Conservation (phyloP, 1,139 yeast species). For the Geotrichum reessii region DNA sequence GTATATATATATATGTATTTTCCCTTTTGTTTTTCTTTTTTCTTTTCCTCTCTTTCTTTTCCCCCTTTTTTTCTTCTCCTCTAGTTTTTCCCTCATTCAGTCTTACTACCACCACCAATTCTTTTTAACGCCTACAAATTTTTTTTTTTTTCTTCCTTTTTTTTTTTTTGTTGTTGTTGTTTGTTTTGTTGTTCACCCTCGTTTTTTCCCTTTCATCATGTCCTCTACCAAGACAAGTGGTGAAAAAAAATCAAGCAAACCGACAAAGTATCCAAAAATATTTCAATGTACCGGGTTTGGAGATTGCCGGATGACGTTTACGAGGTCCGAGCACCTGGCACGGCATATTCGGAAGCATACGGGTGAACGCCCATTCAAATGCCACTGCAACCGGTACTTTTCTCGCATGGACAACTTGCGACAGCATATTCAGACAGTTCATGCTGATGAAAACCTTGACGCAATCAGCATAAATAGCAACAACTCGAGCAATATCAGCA, state of each 20-base stretch:
- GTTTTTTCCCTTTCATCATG: neutral
- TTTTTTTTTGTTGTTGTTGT: neutral
- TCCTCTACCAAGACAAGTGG: neutral
- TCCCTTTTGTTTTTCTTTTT: neutral
- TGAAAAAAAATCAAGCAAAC: conserved; percentile 20
- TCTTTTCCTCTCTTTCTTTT: conserved; percentile 38
- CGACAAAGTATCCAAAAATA: conserved; percentile 42
- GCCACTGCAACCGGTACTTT: conserved; percentile 78
- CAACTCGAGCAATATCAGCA: neutral
- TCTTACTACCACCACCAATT: neutral
- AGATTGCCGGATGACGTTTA: conserved; percentile 82
- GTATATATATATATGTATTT: neutral
- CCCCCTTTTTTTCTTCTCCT: neutral
- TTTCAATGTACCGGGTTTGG: conserved; percentile 86
- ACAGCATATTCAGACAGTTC: conserved; percentile 91
- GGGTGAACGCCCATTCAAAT: conserved; percentile 90
- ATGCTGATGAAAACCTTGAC: conserved; percentile 59
- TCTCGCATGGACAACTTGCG: conserved; percentile 81
- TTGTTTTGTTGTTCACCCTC: neutral
- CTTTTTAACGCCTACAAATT: too few species aligned
- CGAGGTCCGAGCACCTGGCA: conserved; percentile 84
- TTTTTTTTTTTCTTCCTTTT: neutral
- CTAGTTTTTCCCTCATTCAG: neutral
- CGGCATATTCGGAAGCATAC: conserved; percentile 91
- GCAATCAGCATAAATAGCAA: conserved; percentile 28